A percentile compares a stretch with the other conserved stretches of the same genome.
Evolutionary conservation across 768 basidiomycete species (phyloP).

Genomic region (Pleurotus salmoneostramineus): DNA sequence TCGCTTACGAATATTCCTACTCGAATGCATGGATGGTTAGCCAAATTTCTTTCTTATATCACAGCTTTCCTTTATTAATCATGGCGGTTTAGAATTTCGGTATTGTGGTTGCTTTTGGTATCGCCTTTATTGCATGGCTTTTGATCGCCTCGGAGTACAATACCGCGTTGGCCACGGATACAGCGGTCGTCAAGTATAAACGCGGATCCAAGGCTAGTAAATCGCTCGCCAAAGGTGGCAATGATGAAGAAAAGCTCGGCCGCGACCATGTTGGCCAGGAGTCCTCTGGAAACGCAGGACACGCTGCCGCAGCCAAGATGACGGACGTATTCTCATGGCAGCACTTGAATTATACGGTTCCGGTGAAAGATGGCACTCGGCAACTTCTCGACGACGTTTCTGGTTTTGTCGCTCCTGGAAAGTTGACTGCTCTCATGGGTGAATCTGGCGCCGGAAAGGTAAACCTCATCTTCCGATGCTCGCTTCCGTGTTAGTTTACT

Average conservation of each 20-base stretch:
- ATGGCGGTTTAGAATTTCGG: constrained; percentile 61
- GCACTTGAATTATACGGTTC: constrained; percentile 55
- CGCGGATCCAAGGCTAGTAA: not conserved
- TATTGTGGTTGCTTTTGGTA: constrained; percentile 61
- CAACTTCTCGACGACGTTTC: constrained; percentile 54
- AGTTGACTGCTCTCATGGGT: constrained; percentile 64
- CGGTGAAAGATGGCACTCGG: constrained; percentile 32
- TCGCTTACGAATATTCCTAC: constrained; percentile 31
- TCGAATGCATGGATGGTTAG: constrained; percentile 11
- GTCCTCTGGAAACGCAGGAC: no score
- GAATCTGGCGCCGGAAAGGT: constrained; percentile 28
- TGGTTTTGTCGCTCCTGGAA: constrained; percentile 69
- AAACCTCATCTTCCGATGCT: constrained; percentile 51
- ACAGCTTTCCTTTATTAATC: constrained; percentile 14
- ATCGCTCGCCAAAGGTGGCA: not conserved
- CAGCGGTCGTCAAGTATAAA: constrained; percentile 56
- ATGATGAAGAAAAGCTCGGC: not conserved
- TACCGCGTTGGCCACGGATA: constrained; percentile 32
- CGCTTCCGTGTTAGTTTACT: constrained; percentile 35
- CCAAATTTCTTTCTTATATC: not conserved
- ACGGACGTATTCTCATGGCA: constrained; percentile 69
- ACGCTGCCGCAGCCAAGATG: constrained; percentile 19
- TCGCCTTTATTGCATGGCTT: constrained; percentile 49
- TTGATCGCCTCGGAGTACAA: constrained; percentile 58
- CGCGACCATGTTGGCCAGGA: not conserved